A percentile compares a stretch with the other conserved stretches of the same genome.
Conservation (phyloP, 805 yeast genomes). For the Priceomyces medius region DNA sequence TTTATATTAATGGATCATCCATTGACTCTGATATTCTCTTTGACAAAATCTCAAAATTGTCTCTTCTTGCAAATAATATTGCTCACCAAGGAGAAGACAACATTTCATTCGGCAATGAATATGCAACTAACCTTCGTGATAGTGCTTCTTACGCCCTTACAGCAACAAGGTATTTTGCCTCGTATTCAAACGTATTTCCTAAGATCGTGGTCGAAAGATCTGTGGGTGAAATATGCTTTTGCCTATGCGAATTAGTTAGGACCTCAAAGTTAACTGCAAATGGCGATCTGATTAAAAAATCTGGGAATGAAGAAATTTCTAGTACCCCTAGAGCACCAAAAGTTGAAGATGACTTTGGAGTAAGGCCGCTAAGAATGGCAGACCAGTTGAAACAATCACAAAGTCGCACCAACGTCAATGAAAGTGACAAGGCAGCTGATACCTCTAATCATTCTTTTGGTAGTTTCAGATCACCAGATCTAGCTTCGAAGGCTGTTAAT, state of each 20-base stretch:
- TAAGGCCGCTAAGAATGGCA: conserved; percentile 68
- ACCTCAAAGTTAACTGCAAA: conserved; percentile 45
- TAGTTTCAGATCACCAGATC: neutral
- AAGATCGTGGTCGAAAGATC: conserved; percentile 71
- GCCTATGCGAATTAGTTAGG: conserved; percentile 60
- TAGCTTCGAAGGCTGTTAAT: neutral
- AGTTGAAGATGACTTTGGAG: conserved; percentile 37
- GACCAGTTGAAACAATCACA: conserved; percentile 41
- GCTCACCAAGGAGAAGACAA: conserved; percentile 31
- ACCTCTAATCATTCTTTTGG: neutral
- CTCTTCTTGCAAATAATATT: conserved; percentile 44
- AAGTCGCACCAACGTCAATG: neutral
- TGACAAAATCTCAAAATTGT: conserved; percentile 50
- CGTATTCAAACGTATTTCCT: conserved; percentile 66
- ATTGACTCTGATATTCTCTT: conserved; percentile 44
- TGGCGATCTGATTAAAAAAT: conserved; percentile 6
- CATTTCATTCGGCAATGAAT: conserved; percentile 30
- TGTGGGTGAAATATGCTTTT: conserved; percentile 66
- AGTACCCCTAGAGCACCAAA: neutral
- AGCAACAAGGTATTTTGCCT: conserved; percentile 68
- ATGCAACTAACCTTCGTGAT: conserved; percentile 54
- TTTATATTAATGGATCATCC: conserved; percentile 25
- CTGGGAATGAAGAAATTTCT: conserved; percentile 6
- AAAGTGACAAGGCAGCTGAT: neutral
- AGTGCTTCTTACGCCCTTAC: conserved; percentile 75